These are phyloP conservation scores for Geranium brycei DNA, from an alignment of 345 rosid species.

Conservation along the genomic window DNA sequence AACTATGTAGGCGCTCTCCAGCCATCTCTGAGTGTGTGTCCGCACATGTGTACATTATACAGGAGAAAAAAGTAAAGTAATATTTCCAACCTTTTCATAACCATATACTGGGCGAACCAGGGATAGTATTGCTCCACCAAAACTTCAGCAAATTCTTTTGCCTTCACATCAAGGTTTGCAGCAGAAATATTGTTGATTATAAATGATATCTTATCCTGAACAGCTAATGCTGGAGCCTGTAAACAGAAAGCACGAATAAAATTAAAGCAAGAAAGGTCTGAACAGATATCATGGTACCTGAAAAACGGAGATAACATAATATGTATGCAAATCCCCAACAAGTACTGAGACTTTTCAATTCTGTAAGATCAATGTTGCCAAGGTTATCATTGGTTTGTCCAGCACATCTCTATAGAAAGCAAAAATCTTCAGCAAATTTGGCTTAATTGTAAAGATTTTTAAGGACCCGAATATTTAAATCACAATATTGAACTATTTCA, in stretches of 20 bases:
- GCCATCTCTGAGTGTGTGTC: background rate
- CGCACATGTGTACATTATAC: background rate
- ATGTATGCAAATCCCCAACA: background rate
- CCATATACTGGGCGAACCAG: constrained; percentile 99
- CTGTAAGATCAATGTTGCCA: background rate
- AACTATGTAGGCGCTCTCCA: background rate
- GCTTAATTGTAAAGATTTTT: background rate
- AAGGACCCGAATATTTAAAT: background rate
- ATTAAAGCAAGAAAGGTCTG: background rate
- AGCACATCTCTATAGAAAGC: background rate
- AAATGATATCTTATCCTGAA: constrained; percentile 84
- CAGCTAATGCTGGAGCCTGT: constrained; percentile 77
- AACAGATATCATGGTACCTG: constrained; percentile 1
- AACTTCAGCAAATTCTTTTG: constrained; percentile 74
- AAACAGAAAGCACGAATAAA: constrained; percentile 2
- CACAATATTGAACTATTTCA: too few species aligned
- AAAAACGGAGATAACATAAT: background rate
- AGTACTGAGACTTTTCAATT: too few species aligned
- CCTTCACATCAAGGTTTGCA: constrained; percentile 68
- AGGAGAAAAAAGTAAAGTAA: background rate
- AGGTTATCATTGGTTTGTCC: background rate
- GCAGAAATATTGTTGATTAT: constrained; percentile 73
- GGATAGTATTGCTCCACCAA: constrained; percentile 70
- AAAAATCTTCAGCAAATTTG: background rate
- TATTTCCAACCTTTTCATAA: constrained; percentile 73